These are phyloP conservation scores for Aethionema arabicum DNA, from an alignment of 345 rosid genomes.

Conservation along the genomic window DNA sequence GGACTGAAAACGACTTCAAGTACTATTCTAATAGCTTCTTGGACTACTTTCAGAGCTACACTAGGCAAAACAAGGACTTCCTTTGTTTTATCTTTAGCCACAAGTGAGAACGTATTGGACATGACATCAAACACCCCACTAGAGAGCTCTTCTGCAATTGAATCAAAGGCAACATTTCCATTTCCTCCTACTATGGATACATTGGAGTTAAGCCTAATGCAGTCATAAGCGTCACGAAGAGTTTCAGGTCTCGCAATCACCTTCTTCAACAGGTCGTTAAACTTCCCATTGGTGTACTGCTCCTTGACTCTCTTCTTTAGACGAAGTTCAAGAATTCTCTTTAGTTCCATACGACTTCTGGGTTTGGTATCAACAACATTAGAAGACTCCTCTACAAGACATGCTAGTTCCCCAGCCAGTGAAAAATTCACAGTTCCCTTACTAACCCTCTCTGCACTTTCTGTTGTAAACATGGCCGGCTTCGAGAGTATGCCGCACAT, in stretches of 20 bases:
- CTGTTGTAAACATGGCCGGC: constrained; percentile 24
- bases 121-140: constrained; percentile 58
- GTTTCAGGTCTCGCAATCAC: constrained; percentile 69
- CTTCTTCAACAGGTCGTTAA: constrained; percentile 47
- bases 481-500: constrained; percentile 11
- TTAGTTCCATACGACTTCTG: constrained; percentile 65
- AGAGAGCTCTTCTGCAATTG: constrained; percentile 59
- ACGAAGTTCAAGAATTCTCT: constrained; percentile 62
- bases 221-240: constrained; percentile 67
- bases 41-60: constrained; percentile 58
- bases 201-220: constrained; percentile 63
- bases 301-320: constrained; percentile 81
- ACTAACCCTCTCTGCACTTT: constrained; percentile 22
- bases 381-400: constrained; percentile 61
- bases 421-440: constrained; percentile 39
- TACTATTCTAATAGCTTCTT: constrained; percentile 78
- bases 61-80: constrained; percentile 79
- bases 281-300: constrained; percentile 64
- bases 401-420: constrained; percentile 64
- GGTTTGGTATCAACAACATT: constrained; percentile 42
- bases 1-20: constrained; percentile 82
- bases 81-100: constrained; percentile 55
- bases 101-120: constrained; percentile 51
- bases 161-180: constrained; percentile 44
- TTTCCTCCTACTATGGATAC: constrained; percentile 38